These are phyloP conservation scores for Trichophyton verrucosum DNA, from an alignment of 2,329 filamentous ascomycete genomes.

Conservation along the genomic window DNA sequence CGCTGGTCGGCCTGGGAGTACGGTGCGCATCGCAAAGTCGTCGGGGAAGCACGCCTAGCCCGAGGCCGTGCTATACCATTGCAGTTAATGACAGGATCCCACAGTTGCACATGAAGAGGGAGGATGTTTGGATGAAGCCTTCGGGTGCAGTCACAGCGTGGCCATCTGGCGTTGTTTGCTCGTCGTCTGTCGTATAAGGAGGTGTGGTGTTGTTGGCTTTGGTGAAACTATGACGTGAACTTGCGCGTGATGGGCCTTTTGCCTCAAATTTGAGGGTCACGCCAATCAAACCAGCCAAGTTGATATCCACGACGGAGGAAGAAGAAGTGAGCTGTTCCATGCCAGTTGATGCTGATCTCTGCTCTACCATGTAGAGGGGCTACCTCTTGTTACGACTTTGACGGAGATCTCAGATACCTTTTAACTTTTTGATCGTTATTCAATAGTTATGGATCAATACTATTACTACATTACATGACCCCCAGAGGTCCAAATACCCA, in stretches of 20 bases:
- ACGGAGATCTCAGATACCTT: neutral
- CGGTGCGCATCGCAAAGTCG: slow-evolving; percentile 55
- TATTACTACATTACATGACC: neutral
- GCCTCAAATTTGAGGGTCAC: neutral
- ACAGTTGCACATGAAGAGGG: neutral
- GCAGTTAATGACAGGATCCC: neutral
- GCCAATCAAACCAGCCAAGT: neutral
- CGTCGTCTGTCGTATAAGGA: neutral
- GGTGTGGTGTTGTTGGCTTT: neutral
- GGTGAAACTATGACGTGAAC: neutral
- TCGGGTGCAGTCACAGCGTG: neutral
- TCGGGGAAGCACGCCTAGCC: slow-evolving; percentile 9
- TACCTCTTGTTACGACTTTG: neutral
- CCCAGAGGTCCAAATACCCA: neutral
- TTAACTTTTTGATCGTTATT: neutral
- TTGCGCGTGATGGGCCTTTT: neutral
- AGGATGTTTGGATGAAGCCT: neutral
- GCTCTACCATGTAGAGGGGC: neutral
- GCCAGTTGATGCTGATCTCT: neutral
- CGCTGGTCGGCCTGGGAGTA: slow-evolving; percentile 68
- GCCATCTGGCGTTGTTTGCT: neutral
- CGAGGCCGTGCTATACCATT: slow-evolving; percentile 13
- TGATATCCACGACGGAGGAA: neutral
- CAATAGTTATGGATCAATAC: neutral
- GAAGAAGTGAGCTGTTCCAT: neutral